phyloP scores from a whole-genome alignment of 208 protist species.

The Trypanosoma scelopori region DNA sequence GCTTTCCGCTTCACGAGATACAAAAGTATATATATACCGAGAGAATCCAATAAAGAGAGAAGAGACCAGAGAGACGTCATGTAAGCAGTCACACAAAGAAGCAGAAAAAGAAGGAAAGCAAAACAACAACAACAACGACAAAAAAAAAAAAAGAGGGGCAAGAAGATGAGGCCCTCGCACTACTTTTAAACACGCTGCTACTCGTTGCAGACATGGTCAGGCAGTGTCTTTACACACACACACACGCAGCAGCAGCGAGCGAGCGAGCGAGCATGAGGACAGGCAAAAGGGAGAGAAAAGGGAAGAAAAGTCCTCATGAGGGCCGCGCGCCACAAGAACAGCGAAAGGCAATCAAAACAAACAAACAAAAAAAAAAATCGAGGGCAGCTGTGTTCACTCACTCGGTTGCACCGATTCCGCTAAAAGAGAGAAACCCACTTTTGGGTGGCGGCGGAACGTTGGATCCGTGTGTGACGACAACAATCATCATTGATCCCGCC shows the following conservation, averaged over 20 bases:
- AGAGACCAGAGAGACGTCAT: too few relatives aligned
- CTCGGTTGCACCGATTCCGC: conserved; percentile 26
- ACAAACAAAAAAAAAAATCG: neutral
- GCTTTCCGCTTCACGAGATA: too few relatives aligned
- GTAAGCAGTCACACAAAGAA: neutral
- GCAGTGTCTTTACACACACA: neutral
- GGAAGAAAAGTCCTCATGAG: too few relatives aligned
- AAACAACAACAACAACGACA: neutral
- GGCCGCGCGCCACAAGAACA: too few relatives aligned
- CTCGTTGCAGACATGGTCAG: neutral
- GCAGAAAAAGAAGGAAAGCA: too few relatives aligned
- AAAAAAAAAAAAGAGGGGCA: conserved; percentile 6
- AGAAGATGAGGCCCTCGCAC: neutral
- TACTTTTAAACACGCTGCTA: neutral
- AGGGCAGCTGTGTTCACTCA: neutral
- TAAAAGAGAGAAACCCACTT: conserved; percentile 40
- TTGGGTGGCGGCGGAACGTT: conserved; percentile 30
- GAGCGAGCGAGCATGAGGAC: too few relatives aligned
- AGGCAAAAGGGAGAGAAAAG: too few relatives aligned
- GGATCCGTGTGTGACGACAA: conserved; percentile 43
- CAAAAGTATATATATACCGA: too few relatives aligned
- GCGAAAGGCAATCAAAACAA: neutral
- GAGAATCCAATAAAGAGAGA: too few relatives aligned
- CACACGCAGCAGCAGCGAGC: neutral
- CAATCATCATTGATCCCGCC: conserved; percentile 44